Percentiles rank a stretch among this genome's conserved stretches.
phyloP scores from a whole-genome alignment of 2,329 filamentous ascomycete species.

The Lasiodiplodia gonubiensis region DNA sequence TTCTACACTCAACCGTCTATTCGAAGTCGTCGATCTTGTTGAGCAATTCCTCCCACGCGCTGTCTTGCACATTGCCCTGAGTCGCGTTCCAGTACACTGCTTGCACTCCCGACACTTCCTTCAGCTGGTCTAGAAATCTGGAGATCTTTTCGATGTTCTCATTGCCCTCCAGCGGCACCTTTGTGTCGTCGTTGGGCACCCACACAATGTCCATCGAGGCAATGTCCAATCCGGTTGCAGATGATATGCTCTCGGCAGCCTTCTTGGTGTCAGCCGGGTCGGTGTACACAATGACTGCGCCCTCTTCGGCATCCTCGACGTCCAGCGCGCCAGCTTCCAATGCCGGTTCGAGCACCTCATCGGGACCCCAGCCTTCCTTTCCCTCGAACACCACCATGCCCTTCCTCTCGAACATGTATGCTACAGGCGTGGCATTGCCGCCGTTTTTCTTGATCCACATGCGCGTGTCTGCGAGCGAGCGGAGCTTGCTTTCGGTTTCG shows the following conservation, averaged over 20 bases:
- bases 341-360: slow-evolving; percentile 78
- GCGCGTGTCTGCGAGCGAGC: slow-evolving; percentile 75
- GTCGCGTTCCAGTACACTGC: slow-evolving; percentile 75
- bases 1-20: slow-evolving; percentile 23
- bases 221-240: slow-evolving; percentile 69
- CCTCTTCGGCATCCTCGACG: slow-evolving; percentile 71
- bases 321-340: slow-evolving; percentile 85
- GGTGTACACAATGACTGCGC: slow-evolving; percentile 72
- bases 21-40: slow-evolving; percentile 38
- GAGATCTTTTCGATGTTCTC: slow-evolving; percentile 63
- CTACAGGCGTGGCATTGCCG: slow-evolving; percentile 73
- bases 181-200: slow-evolving; percentile 81
- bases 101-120: slow-evolving; percentile 75
- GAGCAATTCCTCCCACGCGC: slow-evolving; percentile 46
- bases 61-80: slow-evolving; percentile 48
- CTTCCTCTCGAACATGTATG: slow-evolving; percentile 83
- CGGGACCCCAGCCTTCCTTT: slow-evolving; percentile 56
- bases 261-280: slow-evolving; percentile 68
- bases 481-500: slow-evolving; percentile 80
- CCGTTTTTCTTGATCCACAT: slow-evolving; percentile 72
- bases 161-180: slow-evolving; percentile 65
- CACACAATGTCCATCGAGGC: slow-evolving; percentile 82
- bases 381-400: slow-evolving; percentile 75
- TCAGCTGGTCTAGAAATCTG: slow-evolving; percentile 64
- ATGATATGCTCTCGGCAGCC: slow-evolving; percentile 68